Conservation (phyloP, 495 filamentous ascomycete genomes). For the Trichoderma asperelloides region DNA sequence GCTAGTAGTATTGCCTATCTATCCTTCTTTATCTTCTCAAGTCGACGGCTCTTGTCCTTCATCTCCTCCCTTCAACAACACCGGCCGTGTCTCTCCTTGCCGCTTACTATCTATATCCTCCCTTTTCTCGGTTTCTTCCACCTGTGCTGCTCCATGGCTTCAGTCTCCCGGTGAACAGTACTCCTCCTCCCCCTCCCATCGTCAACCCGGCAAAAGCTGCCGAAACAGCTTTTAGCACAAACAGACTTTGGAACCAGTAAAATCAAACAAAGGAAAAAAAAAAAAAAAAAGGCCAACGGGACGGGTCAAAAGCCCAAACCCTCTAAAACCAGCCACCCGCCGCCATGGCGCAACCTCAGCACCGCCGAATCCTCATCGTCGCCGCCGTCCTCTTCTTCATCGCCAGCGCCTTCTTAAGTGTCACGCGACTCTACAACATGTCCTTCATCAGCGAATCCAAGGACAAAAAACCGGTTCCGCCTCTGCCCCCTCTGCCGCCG, state of each 20-base stretch:
- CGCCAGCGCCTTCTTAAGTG: conserved; percentile 12
- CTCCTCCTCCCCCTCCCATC: neutral
- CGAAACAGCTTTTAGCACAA: neutral
- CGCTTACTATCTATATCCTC: too few relatives aligned
- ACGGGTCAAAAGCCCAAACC: neutral
- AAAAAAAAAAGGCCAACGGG: neutral
- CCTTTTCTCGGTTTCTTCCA: neutral
- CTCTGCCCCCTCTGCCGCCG: neutral
- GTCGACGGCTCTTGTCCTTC: too few relatives aligned
- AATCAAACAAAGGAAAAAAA: too few relatives aligned
- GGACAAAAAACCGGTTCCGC: neutral
- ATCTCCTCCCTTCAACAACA: too few relatives aligned
- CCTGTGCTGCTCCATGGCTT: neutral
- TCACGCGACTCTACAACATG: conserved; percentile 9
- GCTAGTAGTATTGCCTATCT: too few relatives aligned
- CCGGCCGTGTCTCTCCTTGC: neutral
- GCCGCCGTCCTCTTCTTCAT: conserved; percentile 13
- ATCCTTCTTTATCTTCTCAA: too few relatives aligned
- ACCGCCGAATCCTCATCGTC: conserved; percentile 11
- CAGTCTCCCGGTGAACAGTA: neutral
- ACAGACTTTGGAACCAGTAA: too few relatives aligned
- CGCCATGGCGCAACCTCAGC: neutral
- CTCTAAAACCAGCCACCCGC: too few relatives aligned
- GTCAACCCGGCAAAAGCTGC: too few relatives aligned
- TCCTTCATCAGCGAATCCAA: neutral